Conservation (phyloP, 495 filamentous ascomycete genomes). For the Pyronema omphalodes region DNA sequence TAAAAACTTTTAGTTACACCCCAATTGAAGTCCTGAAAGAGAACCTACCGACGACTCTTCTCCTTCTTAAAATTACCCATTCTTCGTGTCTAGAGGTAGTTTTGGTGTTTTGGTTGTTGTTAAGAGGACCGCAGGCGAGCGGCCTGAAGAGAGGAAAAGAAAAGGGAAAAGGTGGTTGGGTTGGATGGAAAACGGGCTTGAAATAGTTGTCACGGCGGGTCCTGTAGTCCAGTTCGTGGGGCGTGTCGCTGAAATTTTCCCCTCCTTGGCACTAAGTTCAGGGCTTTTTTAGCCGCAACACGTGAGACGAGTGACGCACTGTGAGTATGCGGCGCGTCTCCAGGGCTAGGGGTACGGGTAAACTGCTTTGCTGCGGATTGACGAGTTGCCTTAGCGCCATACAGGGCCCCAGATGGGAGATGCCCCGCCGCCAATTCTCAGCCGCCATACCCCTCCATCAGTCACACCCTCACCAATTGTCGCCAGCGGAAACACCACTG, state of each 20-base stretch:
- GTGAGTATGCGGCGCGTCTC: no score
- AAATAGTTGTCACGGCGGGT: neutral
- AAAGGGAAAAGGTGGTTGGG: neutral
- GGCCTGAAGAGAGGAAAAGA: constrained; percentile 1
- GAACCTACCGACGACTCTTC: constrained; percentile 40
- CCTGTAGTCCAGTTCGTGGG: neutral
- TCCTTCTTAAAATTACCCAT: constrained; percentile 99
- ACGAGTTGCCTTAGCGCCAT: no score
- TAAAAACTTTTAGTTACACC: neutral
- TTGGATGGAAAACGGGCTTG: neutral
- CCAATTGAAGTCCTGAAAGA: neutral
- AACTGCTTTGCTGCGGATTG: no score
- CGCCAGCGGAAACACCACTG: neutral
- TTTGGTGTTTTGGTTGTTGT: constrained; percentile 1
- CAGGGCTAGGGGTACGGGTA: no score
- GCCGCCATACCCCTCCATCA: neutral
- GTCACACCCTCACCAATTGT: constrained; percentile 1
- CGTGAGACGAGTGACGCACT: neutral
- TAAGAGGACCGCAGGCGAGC: neutral
- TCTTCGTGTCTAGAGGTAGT: neutral
- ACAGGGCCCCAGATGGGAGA: neutral
- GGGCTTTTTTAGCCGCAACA: neutral
- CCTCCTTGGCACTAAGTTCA: neutral
- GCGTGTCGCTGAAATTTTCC: neutral
- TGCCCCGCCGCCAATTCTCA: neutral